Percentiles rank a stretch among this genome's conserved stretches.
Conservation (phyloP, 73 alveolate species). For the Tetrahymena borealis region DNA sequence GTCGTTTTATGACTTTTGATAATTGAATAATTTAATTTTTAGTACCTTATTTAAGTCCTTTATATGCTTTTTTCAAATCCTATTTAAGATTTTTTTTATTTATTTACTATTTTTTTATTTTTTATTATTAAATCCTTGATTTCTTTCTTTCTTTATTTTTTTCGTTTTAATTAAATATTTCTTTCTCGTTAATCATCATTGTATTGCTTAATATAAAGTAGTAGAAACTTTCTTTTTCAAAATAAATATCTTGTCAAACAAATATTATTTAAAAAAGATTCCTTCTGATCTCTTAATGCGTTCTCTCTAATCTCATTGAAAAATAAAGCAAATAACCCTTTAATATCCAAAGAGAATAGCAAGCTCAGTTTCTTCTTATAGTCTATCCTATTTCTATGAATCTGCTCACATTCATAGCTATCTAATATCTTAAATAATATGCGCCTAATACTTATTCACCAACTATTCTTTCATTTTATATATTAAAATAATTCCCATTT, state of each 20-base stretch:
- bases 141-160: background rate
- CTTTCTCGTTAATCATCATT: background rate
- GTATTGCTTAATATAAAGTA: background rate
- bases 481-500: too few relatives aligned
- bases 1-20: background rate
- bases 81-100: background rate
- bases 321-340: background rate
- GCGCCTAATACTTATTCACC: too few relatives aligned
- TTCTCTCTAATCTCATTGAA: constrained; percentile 1
- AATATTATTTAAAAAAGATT: background rate
- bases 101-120: background rate
- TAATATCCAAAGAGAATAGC: background rate
- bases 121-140: background rate
- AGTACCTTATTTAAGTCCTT: background rate
- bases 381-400: background rate
- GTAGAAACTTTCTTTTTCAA: background rate
- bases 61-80: background rate
- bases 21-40: background rate
- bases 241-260: background rate
- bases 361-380: background rate
- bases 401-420: background rate
- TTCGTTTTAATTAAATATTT: background rate
- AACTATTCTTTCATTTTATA: too few relatives aligned
- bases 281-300: background rate
- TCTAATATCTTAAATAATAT: background rate